These are phyloP conservation scores for Monosporozyma aerobia DNA, from an alignment of 805 yeast species.

Conservation along the genomic window DNA sequence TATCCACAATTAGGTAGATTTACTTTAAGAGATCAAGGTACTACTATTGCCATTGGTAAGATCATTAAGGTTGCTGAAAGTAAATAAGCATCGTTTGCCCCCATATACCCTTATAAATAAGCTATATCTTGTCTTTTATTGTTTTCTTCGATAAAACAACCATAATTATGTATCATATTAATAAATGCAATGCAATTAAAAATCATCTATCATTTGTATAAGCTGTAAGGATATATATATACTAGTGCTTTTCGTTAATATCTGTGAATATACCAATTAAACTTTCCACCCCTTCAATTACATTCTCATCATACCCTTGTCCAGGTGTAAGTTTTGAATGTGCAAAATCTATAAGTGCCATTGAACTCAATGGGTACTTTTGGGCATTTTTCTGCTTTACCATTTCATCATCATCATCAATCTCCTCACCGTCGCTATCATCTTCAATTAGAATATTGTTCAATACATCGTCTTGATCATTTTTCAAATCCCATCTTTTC, in stretches of 20 bases:
- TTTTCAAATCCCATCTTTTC: conserved; percentile 39
- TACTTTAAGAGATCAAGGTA: conserved; percentile 97
- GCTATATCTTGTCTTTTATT: neutral
- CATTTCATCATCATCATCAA: conserved; percentile 24
- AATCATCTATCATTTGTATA: neutral
- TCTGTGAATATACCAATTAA: conserved; percentile 35
- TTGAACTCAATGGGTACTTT: conserved; percentile 39
- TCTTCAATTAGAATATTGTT: conserved; percentile 27
- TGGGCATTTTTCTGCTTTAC: conserved; percentile 14
- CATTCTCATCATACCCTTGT: conserved; percentile 61
- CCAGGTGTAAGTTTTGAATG: conserved; percentile 63
- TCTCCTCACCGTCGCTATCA: conserved; percentile 29
- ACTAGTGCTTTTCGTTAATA: conserved; percentile 5
- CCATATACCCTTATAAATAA: neutral
- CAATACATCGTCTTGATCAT: conserved; percentile 34
- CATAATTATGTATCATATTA: neutral
- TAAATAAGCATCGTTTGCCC: neutral
- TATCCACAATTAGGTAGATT: conserved; percentile 97
- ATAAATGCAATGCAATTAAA: neutral
- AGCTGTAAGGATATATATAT: conserved; percentile 8
- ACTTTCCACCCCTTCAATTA: conserved; percentile 60
- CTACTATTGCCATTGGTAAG: conserved; percentile 97
- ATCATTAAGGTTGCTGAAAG: conserved; percentile 72
- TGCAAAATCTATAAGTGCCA: conserved; percentile 82
- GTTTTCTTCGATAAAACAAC: neutral